Conservation (phyloP, 352 stramenopile genomes). For the Halophytophthora batemanensis region DNA sequence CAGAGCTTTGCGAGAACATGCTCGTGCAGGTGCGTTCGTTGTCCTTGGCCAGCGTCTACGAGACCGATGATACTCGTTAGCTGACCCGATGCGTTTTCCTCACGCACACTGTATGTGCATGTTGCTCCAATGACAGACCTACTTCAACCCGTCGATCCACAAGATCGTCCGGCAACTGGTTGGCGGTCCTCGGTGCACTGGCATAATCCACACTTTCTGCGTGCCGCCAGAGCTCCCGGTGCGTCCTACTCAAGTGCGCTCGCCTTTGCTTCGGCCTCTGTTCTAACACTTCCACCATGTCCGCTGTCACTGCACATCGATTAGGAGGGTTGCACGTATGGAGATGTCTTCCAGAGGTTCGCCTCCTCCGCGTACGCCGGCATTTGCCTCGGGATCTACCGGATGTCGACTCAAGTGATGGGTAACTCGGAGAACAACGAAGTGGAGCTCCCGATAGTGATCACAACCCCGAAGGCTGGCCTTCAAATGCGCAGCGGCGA, state of each 20-base stretch:
- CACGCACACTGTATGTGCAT: too few relatives aligned
- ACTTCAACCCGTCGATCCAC: constrained; percentile 84
- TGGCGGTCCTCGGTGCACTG: constrained; percentile 69
- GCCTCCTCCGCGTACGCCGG: constrained; percentile 55
- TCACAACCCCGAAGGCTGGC: constrained; percentile 57
- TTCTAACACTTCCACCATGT: constrained; percentile 1
- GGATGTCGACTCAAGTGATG: constrained; percentile 53
- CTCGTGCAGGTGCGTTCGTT: constrained; percentile 48
- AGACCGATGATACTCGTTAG: background rate
- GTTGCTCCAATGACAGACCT: constrained; percentile 36
- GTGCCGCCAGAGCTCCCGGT: constrained; percentile 45
- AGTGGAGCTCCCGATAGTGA: constrained; percentile 70
- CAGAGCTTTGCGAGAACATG: constrained; percentile 86
- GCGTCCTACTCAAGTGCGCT: constrained; percentile 7
- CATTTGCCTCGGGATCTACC: constrained; percentile 73
- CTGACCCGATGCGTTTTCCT: background rate
- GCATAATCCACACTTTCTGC: constrained; percentile 61
- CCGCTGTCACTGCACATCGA: background rate
- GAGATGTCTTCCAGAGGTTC: constrained; percentile 61
- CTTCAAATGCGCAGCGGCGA: constrained; percentile 56
- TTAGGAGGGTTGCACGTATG: constrained; percentile 46
- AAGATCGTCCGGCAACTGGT: constrained; percentile 83
- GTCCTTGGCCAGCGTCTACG: background rate
- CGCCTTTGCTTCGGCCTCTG: background rate
- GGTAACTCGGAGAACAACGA: constrained; percentile 24